phyloP scores from a whole-genome alignment of 148 eudicot genomes.

The Nepenthes gracilis region DNA sequence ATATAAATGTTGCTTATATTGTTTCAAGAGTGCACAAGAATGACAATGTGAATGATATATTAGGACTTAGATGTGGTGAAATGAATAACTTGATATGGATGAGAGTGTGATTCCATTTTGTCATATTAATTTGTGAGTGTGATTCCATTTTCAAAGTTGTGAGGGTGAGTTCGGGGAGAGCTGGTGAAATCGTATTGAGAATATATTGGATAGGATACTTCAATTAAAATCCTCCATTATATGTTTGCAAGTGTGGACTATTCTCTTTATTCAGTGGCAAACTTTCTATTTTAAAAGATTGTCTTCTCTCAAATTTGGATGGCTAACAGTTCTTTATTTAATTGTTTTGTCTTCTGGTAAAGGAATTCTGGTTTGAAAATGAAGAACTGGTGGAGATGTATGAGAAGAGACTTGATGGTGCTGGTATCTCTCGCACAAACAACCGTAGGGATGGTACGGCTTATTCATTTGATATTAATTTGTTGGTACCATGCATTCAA shows the following conservation, averaged over 20 bases:
- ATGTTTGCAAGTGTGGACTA: slow-evolving; percentile 29
- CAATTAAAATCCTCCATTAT: slow-evolving; percentile 34
- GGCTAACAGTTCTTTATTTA: not conserved
- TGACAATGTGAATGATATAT: no score
- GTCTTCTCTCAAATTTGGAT: not conserved
- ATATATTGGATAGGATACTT: slow-evolving; percentile 31
- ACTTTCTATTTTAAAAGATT: not conserved
- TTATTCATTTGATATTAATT: not conserved
- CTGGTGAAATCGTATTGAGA: slow-evolving; percentile 27
- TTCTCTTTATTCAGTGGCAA: not conserved
- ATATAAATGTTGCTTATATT: no score
- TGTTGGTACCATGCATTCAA: no score
- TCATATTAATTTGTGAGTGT: not conserved
- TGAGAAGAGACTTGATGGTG: slow-evolving; percentile 30
- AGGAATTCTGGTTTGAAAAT: slow-evolving; percentile 44
- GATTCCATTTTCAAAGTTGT: slow-evolving; percentile 12
- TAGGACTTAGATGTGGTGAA: no score
- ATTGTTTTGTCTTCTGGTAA: not conserved
- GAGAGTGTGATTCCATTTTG: not conserved
- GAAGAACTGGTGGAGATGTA: slow-evolving; percentile 32
- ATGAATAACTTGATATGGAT: no score
- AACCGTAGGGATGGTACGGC: slow-evolving; percentile 41
- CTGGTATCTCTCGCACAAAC: slow-evolving; percentile 41
- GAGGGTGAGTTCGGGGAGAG: slow-evolving; percentile 31
- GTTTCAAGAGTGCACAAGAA: no score